Base-by-base conservation (phyloP, 2,329 filamentous ascomycete species). In the Neofusicoccum umdonicola region DNA sequence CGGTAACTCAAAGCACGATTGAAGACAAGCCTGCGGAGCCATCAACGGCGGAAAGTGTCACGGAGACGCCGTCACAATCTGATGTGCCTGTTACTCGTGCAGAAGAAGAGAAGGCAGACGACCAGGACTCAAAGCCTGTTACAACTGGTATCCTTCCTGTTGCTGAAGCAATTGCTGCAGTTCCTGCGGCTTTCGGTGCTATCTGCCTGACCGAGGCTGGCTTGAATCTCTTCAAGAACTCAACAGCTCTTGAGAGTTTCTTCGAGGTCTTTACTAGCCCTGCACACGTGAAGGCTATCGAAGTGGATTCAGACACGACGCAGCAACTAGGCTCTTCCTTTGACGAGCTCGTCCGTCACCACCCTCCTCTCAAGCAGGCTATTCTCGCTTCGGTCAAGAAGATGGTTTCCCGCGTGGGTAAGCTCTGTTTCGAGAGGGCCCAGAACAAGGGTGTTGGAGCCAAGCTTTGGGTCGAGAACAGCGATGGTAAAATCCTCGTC, bases 241-340 rank as follows among this genome's bases (percentile, higher is more conserved):
- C 93, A 0, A 84, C 87, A 65, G 93, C 92, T 1, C 83, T 99
- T 50, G 89, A 93, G 64, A 91, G 88, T 69, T 98, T 93, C 74
- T 90, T 99, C 68, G 92, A 97, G 74, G 92, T 98, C n/a, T 99
- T 99, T 69, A 92, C 97, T 77, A 98, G 92, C 69, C 88, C 93
- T 2, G 85, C 88, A 15, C 96, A 99, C 77, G 88, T 99, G 65
- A 91, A 90, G 70, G 90, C 89, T 68, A 88, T 99, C 84, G 88
- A 91, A 67, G 82, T 83, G 42, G 94, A 97, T 68, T 81, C 85
- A 4, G 87, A 89, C 41, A 83, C 96, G 65, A 85, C 93, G 9
- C 85, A 85, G 35, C 86, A 87, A 44, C 85, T 99, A 57, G 95
- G 95, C 11, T 86, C 86, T 31, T 90, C 89, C 45, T 97, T 99